These are phyloP conservation scores for Tuber microsphaerosporum DNA, from an alignment of 495 filamentous ascomycete genomes.

Conservation along the genomic window DNA sequence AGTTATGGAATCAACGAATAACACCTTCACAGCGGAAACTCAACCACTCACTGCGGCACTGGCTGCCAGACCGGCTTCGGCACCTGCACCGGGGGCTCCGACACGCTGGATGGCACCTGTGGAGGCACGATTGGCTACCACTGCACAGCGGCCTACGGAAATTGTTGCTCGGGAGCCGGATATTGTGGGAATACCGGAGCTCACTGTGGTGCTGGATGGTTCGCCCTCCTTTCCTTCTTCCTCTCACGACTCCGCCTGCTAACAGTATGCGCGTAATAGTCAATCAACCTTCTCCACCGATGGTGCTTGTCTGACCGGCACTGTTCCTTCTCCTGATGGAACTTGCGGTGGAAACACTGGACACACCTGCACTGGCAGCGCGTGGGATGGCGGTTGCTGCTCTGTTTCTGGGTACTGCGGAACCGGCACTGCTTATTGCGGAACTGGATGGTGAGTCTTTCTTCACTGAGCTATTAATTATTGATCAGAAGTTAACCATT, in stretches of 20 bases:
- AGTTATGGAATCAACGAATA: background rate
- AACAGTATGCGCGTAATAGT: constrained; percentile 7
- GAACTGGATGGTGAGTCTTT: constrained; percentile 9
- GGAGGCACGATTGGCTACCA: constrained; percentile 9
- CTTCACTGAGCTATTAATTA: background rate
- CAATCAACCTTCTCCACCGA: constrained; percentile 12
- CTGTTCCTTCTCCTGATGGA: constrained; percentile 11
- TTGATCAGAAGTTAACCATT: background rate
- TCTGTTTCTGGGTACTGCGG: constrained; percentile 14
- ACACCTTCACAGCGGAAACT: constrained; percentile 6
- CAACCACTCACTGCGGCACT: background rate
- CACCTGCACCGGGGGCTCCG: background rate
- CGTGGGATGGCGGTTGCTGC: constrained; percentile 16
- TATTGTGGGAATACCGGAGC: constrained; percentile 13
- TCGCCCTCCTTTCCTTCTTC: background rate
- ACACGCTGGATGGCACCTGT: constrained; percentile 15
- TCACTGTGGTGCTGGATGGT: constrained; percentile 27
- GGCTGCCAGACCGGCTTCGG: constrained; percentile 14
- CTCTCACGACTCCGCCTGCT: background rate
- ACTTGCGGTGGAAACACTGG: background rate
- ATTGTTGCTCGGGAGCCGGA: constrained; percentile 19
- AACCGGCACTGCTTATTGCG: background rate
- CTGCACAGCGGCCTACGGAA: background rate
- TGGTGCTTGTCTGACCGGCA: constrained; percentile 8
- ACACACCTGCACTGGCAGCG: constrained; percentile 11